Evolutionary conservation across 2,329 filamentous ascomycete genomes (phyloP).

Genomic region (Ophiostoma australiae): DNA sequence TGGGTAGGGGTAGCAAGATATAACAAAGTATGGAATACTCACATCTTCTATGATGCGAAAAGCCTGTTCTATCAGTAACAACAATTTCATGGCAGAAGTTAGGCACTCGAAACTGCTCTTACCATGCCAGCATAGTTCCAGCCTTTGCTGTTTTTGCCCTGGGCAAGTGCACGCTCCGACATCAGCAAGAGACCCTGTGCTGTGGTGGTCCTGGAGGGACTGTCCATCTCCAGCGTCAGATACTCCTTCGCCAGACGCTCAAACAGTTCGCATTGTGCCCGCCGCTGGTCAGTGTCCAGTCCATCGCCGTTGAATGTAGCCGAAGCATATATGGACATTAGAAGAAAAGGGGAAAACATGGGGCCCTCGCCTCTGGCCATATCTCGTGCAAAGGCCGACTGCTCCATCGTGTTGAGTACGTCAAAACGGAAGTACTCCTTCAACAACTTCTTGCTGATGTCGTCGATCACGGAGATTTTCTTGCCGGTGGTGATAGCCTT

Average conservation of each 20-base stretch:
- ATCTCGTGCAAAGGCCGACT: too few species aligned
- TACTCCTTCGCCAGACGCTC: background rate
- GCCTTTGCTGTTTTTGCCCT: background rate
- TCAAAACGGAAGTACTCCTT: too few species aligned
- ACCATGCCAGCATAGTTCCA: constrained; percentile 1
- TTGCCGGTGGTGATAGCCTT: too few species aligned
- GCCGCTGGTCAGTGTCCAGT: background rate
- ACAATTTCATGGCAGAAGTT: background rate
- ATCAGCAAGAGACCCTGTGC: background rate
- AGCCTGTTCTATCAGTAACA: background rate
- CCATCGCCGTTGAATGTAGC: background rate
- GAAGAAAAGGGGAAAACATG: background rate
- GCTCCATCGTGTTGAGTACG: too few species aligned
- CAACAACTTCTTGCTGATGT: too few species aligned
- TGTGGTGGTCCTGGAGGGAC: background rate
- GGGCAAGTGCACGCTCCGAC: background rate
- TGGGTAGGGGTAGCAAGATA: background rate
- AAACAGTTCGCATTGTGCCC: background rate
- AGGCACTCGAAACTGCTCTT: background rate
- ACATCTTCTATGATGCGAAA: background rate
- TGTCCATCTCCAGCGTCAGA: background rate
- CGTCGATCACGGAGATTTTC: too few species aligned
- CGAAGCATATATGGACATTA: background rate
- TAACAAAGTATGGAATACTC: background rate
- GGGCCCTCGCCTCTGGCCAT: too few species aligned